Evolutionary conservation across 2,329 filamentous ascomycete species (phyloP).

Genomic region (Chaetomiaceae sp.): DNA sequence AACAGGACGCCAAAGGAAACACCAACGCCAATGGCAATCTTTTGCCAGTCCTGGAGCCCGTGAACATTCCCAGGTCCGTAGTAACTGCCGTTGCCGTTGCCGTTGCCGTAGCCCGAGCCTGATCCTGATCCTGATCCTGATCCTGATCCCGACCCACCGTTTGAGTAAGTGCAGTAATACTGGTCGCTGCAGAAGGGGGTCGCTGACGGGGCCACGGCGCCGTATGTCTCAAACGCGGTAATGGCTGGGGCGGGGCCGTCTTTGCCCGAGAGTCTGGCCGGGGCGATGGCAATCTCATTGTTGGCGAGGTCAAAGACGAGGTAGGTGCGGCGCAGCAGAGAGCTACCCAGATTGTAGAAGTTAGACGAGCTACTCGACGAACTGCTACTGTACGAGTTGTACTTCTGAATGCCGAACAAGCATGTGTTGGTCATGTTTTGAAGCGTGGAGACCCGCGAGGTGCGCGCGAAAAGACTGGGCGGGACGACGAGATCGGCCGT

Average conservation of each 20-base stretch:
- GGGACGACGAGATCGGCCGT: slow-evolving; percentile 30
- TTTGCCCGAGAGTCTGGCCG: slow-evolving; percentile 24
- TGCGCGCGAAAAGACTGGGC: neutral
- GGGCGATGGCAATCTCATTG: slow-evolving; percentile 31
- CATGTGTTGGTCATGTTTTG: slow-evolving; percentile 18
- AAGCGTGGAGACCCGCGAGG: neutral
- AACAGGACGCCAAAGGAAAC: slow-evolving; percentile 17
- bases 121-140: slow-evolving; percentile 5
- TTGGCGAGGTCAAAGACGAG: slow-evolving; percentile 32
- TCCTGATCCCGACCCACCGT: neutral
- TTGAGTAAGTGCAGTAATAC: neutral
- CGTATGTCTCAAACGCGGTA: slow-evolving; percentile 27
- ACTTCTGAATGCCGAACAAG: slow-evolving; percentile 31
- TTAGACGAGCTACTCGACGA: too few species aligned
- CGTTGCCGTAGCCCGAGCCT: slow-evolving; percentile 6
- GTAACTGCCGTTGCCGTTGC: neutral
- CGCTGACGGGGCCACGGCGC: slow-evolving; percentile 27
- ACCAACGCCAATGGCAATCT: slow-evolving; percentile 21
- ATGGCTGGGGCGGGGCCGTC: slow-evolving; percentile 20
- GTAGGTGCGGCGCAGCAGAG: slow-evolving; percentile 31
- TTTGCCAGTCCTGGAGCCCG: slow-evolving; percentile 7
- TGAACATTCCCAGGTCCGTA: neutral
- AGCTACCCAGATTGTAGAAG: slow-evolving; percentile 24
- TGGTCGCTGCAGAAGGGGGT: slow-evolving; percentile 19
- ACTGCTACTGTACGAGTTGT: too few species aligned